These are phyloP conservation scores for Coprinopsis sp. DNA, from an alignment of 768 basidiomycete genomes.

Conservation along the genomic window DNA sequence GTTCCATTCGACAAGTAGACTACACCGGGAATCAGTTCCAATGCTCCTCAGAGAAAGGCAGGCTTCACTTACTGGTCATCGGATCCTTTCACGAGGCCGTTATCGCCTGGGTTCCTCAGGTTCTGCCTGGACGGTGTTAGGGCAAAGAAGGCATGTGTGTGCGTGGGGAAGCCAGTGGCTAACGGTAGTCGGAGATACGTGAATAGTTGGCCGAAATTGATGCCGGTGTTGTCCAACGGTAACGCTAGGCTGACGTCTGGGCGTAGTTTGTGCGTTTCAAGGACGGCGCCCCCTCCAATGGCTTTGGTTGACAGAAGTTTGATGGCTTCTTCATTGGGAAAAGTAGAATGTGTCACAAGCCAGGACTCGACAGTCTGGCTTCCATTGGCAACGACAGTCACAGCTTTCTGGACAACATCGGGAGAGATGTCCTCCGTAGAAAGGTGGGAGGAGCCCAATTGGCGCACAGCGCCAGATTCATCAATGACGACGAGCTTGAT, in stretches of 20 bases:
- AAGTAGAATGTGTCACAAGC: slow-evolving; percentile 30
- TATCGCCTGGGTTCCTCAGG: slow-evolving; percentile 39
- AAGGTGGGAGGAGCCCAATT: too few relatives aligned
- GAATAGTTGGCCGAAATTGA: slow-evolving; percentile 38
- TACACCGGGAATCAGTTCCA: slow-evolving; percentile 16
- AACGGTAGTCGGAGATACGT: slow-evolving; percentile 47
- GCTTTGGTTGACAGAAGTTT: slow-evolving; percentile 21
- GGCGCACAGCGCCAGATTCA: too few relatives aligned
- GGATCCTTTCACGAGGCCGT: slow-evolving; percentile 31
- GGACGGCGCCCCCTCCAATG: slow-evolving; percentile 17
- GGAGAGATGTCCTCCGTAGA: too few relatives aligned
- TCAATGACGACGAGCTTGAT: too few relatives aligned
- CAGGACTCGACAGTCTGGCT: too few relatives aligned
- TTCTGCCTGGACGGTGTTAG: slow-evolving; percentile 42
- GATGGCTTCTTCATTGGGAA: slow-evolving; percentile 21
- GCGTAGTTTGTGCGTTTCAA: slow-evolving; percentile 38
- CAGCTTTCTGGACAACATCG: too few relatives aligned
- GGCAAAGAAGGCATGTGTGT: slow-evolving; percentile 44
- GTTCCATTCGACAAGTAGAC: slow-evolving; percentile 47
- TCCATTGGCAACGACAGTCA: too few relatives aligned
- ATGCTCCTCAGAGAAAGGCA: not conserved
- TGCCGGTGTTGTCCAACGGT: slow-evolving; percentile 18
- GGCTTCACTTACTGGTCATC: slow-evolving; percentile 35
- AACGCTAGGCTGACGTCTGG: slow-evolving; percentile 35
- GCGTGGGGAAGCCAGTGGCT: slow-evolving; percentile 38